Evolutionary conservation across 208 protist species (phyloP), one percentile per base, ranked within the genome.

Genomic region (Acanthamoeba culbertsoni): DNA sequence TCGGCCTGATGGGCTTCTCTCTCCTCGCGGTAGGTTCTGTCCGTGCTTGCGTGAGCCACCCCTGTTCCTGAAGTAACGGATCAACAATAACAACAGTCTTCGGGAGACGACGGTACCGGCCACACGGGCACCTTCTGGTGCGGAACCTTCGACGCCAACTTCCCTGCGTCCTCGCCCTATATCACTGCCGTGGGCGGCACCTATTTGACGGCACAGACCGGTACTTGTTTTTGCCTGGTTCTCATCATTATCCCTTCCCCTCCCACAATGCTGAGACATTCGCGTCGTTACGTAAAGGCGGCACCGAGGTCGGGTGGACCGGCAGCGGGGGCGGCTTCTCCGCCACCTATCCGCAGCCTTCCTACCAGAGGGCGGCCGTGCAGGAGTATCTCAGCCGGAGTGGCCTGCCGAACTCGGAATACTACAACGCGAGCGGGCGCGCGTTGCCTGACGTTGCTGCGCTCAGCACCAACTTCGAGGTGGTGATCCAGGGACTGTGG

Each of bases 111-210:
- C 33, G 77, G 77, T 14, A 88, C 77, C 12, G 77, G 77, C 14
- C 77, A 88, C 51, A 63, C 77, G 77, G 77, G 77, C 26, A 62
- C 37, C 33, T 88, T 88, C 51, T 88, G 77, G 77, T 88, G 77
- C 10, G 77, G 77, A 28, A 28, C 77, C 0, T 88, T 88, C 23
- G 77, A 55, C n/a, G 48, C 77, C 46, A 62, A 88, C 48, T 95
- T 59, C 45, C 91, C 91, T 46, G 92, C 73, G 20, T 28, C 33
- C 28, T 75, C 65, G 20, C 94, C 94, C 23, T 95, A 59, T 12
- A 90, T 95, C 42, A 94, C 92, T 7, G 84, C 94, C 33, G 94
- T 95, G 5, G 94, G 94, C 40, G 94, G 75, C 18, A 95, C 92
- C 14, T 65, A 53, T 16, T 55, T 94, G 4, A 75, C 68, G 7